These are phyloP conservation scores for Gynochthodes officinalis DNA, from an alignment of 257 asterid genomes.

Conservation along the genomic window DNA sequence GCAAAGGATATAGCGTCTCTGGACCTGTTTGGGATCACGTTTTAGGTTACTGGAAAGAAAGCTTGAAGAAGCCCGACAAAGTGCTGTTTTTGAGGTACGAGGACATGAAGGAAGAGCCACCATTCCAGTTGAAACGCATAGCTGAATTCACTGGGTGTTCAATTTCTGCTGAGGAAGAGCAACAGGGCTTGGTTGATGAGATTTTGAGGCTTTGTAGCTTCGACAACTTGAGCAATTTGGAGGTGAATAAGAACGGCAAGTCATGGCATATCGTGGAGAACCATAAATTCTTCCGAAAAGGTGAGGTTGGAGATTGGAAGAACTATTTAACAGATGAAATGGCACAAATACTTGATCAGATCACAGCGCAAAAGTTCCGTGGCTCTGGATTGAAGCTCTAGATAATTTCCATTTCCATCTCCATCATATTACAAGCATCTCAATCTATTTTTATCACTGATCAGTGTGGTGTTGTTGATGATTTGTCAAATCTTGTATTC, in stretches of 20 bases:
- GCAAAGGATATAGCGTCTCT: background rate
- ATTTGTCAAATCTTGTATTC: too few species aligned
- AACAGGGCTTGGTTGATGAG: background rate
- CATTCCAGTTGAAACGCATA: background rate
- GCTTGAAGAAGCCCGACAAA: background rate
- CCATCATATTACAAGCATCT: too few species aligned
- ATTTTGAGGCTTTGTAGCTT: background rate
- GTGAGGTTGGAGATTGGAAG: conserved; percentile 8
- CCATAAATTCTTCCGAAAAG: background rate
- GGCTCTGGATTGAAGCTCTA: background rate
- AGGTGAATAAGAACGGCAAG: background rate
- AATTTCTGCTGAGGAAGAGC: background rate
- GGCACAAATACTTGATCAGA: background rate
- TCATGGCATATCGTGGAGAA: too few species aligned
- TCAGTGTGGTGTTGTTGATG: too few species aligned
- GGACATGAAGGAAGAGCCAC: background rate
- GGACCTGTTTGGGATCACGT: conserved; percentile 7
- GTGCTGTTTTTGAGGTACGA: background rate
- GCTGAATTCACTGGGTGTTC: background rate
- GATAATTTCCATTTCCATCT: background rate
- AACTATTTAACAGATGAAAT: background rate
- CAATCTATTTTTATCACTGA: too few species aligned
- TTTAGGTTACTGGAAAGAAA: conserved; percentile 1
- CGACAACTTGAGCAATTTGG: background rate
- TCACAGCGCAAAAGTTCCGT: background rate